Conservation (phyloP, 495 filamentous ascomycete genomes). For the Penicillium cataractarum region DNA sequence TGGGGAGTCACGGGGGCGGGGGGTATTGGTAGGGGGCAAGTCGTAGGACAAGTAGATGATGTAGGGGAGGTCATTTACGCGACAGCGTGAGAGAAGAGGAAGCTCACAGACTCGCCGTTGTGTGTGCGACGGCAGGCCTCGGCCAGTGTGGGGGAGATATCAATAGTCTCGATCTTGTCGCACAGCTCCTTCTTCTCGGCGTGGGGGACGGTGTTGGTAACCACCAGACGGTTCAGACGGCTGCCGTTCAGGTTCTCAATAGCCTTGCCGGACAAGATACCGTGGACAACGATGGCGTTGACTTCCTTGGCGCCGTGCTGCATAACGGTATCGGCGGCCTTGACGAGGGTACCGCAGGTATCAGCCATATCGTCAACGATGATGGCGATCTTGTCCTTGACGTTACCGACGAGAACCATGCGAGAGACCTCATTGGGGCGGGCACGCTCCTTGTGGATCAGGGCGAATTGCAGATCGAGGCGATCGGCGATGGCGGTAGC, state of each 20-base stretch:
- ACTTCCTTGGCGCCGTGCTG: constrained; percentile 85
- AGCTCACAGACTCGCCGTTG: constrained; percentile 92
- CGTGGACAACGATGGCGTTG: constrained; percentile 94
- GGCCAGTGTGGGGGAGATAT: constrained; percentile 85
- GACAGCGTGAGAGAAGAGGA: constrained; percentile 87
- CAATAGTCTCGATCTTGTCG: constrained; percentile 82
- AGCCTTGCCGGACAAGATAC: constrained; percentile 89
- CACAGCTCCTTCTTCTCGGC: constrained; percentile 74
- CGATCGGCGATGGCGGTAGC: constrained; percentile 97
- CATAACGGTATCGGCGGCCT: constrained; percentile 90
- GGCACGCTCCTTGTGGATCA: constrained; percentile 98
- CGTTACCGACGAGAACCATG: constrained; percentile 82
- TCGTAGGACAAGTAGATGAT: neutral
- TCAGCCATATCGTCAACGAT: constrained; percentile 87
- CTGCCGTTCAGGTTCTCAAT: constrained; percentile 89
- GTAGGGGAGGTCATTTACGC: constrained; percentile 30
- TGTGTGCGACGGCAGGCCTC: constrained; percentile 80
- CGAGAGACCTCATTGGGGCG: constrained; percentile 93
- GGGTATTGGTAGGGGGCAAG: neutral
- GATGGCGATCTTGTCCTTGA: constrained; percentile 66
- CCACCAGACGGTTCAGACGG: constrained; percentile 74
- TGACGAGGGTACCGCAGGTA: constrained; percentile 92
- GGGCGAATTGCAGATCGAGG: constrained; percentile 91
- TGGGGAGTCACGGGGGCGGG: neutral
- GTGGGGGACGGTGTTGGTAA: constrained; percentile 97